Percentiles rank a stretch among this genome's conserved stretches.
Conservation (phyloP, 2,329 filamentous ascomycete species). For the Clarireedia paspali region DNA sequence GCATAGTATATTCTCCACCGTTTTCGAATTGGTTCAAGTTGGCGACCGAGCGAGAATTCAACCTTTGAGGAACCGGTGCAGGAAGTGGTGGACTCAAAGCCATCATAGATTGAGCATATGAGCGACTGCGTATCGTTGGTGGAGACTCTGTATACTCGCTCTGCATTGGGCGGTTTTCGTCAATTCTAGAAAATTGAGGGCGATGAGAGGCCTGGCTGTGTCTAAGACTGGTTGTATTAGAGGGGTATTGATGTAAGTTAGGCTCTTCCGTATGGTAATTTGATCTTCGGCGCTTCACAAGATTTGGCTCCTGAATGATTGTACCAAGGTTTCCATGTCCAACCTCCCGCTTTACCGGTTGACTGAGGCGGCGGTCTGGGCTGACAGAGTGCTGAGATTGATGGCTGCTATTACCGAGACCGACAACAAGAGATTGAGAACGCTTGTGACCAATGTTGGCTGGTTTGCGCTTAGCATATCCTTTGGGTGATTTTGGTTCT, state of each 20-base stretch:
- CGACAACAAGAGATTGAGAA: slow-evolving; percentile 27
- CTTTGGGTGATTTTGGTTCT: slow-evolving; percentile 25
- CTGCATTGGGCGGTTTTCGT: slow-evolving; percentile 1
- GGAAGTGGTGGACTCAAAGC: slow-evolving; percentile 18
- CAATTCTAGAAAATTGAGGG: slow-evolving; percentile 1
- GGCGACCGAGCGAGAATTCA: slow-evolving; percentile 1
- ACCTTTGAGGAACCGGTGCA: slow-evolving; percentile 11
- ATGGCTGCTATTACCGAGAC: neutral
- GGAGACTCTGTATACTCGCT: neutral
- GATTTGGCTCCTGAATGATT: slow-evolving; percentile 8
- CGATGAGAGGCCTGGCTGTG: neutral
- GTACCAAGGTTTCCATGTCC: neutral
- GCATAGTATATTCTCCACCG: neutral
- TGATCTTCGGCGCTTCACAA: slow-evolving; percentile 20
- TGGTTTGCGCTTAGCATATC: slow-evolving; percentile 20
- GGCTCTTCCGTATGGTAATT: slow-evolving; percentile 8
- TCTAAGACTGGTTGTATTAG: neutral
- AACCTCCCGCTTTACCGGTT: slow-evolving; percentile 6
- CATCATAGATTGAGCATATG: slow-evolving; percentile 9
- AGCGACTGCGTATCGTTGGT: slow-evolving; percentile 1
- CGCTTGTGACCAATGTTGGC: slow-evolving; percentile 22
- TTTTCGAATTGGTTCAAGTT: neutral
- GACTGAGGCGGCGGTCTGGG: slow-evolving; percentile 15
- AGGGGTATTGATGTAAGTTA: neutral
- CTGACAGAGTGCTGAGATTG: slow-evolving; percentile 8